Evolutionary conservation across 495 filamentous ascomycete species (phyloP).

Genomic region (Talaromyces adpressus): DNA sequence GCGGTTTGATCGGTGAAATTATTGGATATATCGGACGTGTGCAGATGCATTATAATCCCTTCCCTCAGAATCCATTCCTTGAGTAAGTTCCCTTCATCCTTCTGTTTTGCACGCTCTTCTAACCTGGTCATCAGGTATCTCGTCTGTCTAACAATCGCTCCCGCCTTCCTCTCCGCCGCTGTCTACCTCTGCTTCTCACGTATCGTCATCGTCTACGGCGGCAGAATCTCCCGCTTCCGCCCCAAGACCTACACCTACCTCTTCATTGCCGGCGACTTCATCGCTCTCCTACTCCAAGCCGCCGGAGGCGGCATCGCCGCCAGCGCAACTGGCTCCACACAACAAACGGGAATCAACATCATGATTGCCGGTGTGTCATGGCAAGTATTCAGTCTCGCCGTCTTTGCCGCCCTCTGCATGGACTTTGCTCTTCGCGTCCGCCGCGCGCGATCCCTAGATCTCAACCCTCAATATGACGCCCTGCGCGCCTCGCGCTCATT

Average conservation of each 20-base stretch:
- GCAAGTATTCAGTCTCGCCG: constrained; percentile 45
- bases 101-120: constrained; percentile 1
- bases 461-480: constrained; percentile 9
- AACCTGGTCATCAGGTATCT: constrained; percentile 28
- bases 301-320: constrained; percentile 47
- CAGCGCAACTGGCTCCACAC: constrained; percentile 21
- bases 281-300: constrained; percentile 48
- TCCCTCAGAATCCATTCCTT: constrained; percentile 29
- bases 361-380: constrained; percentile 50
- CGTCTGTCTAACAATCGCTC: constrained; percentile 46
- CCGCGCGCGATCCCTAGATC: background rate
- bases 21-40: constrained; percentile 33
- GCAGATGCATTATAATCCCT: constrained; percentile 31
- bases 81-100: constrained; percentile 18
- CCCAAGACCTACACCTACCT: constrained; percentile 44
- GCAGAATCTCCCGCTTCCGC: constrained; percentile 36
- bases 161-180: constrained; percentile 48
- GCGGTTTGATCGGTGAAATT: constrained; percentile 29
- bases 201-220: constrained; percentile 43
- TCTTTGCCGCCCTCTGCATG: constrained; percentile 44
- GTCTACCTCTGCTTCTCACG: constrained; percentile 52
- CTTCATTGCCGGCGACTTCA: constrained; percentile 47
- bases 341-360: constrained; percentile 37
- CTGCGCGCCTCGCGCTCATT: constrained; percentile 9
- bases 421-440: constrained; percentile 44